Evolutionary conservation across 768 basidiomycete species (phyloP).

Genomic region (Trametes meyenii): DNA sequence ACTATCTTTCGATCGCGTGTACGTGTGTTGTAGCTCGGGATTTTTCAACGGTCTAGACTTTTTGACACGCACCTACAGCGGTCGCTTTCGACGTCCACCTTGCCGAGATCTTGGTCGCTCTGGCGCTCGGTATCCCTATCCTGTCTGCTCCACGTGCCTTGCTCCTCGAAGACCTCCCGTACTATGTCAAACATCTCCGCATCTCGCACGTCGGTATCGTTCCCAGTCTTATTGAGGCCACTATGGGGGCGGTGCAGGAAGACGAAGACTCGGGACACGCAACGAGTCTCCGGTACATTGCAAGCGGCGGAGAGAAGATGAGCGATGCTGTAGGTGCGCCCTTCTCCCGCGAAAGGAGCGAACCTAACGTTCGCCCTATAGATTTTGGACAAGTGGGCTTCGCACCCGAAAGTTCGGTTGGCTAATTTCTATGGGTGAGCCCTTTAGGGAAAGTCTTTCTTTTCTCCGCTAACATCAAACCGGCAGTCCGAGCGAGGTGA

Average conservation of each 20-base stretch:
- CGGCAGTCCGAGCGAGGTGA: constrained; percentile 49
- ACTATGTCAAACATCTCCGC: constrained; percentile 41
- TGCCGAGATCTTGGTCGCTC: constrained; percentile 45
- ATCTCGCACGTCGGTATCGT: constrained; percentile 56
- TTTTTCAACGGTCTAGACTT: background rate
- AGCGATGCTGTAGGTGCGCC: constrained; percentile 46
- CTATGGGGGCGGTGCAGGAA: constrained; percentile 37
- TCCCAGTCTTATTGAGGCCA: constrained; percentile 55
- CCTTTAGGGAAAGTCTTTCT: background rate
- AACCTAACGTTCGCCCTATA: constrained; percentile 5
- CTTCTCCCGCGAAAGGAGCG: background rate
- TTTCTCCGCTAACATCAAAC: background rate
- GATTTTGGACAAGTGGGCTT: constrained; percentile 51
- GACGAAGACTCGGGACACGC: constrained; percentile 33
- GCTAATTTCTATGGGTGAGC: constrained; percentile 53
- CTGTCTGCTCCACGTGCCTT: constrained; percentile 43
- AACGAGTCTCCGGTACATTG: constrained; percentile 46
- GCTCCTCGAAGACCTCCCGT: constrained; percentile 46
- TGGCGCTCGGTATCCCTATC: constrained; percentile 48
- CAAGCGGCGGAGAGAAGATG: constrained; percentile 56
- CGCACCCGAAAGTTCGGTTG: constrained; percentile 46
- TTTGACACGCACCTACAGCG: constrained; percentile 35
- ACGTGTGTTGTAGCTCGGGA: constrained; percentile 27
- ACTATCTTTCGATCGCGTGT: constrained; percentile 47
- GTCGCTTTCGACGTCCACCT: constrained; percentile 57